Conservation (phyloP, 2,329 filamentous ascomycete species). For the Sphaerulina populicola region DNA sequence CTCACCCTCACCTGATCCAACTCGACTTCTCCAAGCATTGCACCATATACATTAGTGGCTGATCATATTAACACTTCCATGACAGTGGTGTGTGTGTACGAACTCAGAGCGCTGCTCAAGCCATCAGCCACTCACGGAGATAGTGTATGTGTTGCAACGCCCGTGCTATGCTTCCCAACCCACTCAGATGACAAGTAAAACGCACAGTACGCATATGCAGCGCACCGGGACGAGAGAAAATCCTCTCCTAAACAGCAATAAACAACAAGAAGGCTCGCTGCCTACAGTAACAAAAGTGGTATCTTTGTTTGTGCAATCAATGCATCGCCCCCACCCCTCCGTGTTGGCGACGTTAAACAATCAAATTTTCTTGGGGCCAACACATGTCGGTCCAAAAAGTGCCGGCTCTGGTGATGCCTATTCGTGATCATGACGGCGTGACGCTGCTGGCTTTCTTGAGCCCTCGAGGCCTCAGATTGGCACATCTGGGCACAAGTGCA, state of each 20-base stretch:
- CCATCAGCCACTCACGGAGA: neutral
- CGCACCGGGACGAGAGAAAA: neutral
- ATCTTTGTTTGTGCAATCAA: conserved; percentile 2
- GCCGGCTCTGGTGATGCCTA: neutral
- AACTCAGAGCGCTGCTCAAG: neutral
- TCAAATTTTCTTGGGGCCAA: too few species aligned
- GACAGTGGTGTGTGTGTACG: neutral
- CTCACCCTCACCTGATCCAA: neutral
- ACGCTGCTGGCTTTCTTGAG: neutral
- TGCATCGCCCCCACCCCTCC: neutral
- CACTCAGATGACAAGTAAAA: neutral
- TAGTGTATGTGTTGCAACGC: neutral
- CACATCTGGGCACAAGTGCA: neutral
- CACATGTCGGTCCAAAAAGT: neutral
- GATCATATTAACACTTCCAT: conserved; percentile 5
- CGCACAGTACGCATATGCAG: neutral
- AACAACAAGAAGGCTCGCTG: neutral
- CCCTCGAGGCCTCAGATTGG: too few species aligned
- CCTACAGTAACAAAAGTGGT: conserved; percentile 4
- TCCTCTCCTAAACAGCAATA: neutral
- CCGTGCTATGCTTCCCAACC: neutral
- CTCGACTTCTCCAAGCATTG: neutral
- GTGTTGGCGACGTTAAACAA: neutral
- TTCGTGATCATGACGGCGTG: neutral
- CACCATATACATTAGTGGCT: conserved; percentile 15